Percentiles rank a stretch among this genome's conserved stretches.
These are phyloP conservation scores for Candida yuanshanica DNA, from an alignment of 805 yeast genomes.

Conservation along the genomic window DNA sequence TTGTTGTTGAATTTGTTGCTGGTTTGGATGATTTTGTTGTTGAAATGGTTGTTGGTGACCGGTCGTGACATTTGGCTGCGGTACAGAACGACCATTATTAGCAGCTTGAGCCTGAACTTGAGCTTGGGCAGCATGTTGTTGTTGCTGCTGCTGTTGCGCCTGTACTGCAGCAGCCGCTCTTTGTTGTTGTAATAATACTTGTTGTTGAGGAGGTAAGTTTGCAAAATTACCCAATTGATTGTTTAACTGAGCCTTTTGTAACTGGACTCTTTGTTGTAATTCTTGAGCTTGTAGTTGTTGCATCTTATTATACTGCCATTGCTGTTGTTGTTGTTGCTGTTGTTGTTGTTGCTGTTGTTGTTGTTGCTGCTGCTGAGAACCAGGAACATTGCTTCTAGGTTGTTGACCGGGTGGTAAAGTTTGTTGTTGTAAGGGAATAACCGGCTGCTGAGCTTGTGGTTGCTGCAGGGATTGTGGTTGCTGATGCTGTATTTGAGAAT, in stretches of 20 bases:
- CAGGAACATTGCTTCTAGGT: not conserved
- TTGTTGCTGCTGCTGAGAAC: slow-evolving; percentile 1
- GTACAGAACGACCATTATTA: not conserved
- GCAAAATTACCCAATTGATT: slow-evolving; percentile 9
- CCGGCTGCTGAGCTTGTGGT: not conserved
- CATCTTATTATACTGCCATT: slow-evolving; percentile 12
- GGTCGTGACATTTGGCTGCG: not conserved
- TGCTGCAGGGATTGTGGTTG: slow-evolving; percentile 8
- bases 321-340: slow-evolving; percentile 4
- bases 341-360: slow-evolving; percentile 8
- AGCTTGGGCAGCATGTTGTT: slow-evolving; percentile 7
- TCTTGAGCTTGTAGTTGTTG: slow-evolving; percentile 20
- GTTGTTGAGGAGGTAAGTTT: slow-evolving; percentile 11
- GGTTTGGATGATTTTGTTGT: slow-evolving; percentile 3
- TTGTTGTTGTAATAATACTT: slow-evolving; percentile 10
- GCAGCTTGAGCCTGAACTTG: too few species aligned
- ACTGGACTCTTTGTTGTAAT: slow-evolving; percentile 19
- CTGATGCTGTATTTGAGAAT: slow-evolving; percentile 18
- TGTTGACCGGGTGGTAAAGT: not conserved
- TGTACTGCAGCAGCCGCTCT: slow-evolving; percentile 7
- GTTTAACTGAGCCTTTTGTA: slow-evolving; percentile 20
- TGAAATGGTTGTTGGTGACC: not conserved
- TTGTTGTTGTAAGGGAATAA: slow-evolving; percentile 2
- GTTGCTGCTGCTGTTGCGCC: slow-evolving; percentile 17
- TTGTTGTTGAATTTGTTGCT: slow-evolving; percentile 4